These are phyloP conservation scores for Xylaria nigripes DNA, from an alignment of 495 filamentous ascomycete genomes.

Conservation along the genomic window DNA sequence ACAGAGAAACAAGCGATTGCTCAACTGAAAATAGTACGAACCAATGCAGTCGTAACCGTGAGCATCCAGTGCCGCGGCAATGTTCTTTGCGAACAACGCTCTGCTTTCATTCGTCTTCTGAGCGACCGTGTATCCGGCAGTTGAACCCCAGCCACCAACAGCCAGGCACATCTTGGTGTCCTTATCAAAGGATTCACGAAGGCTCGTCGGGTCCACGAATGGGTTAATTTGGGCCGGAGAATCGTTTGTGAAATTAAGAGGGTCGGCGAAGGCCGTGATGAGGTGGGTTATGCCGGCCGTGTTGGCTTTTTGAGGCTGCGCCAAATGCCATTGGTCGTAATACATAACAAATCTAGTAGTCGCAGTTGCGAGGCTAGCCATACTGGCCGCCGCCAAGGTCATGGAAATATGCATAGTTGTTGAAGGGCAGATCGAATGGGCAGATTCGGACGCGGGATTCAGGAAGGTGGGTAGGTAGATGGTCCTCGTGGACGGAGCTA, in stretches of 20 bases:
- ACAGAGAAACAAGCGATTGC: background rate
- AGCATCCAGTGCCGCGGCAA: slow-evolving; percentile 42
- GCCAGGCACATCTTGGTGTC: slow-evolving; percentile 53
- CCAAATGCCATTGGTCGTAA: slow-evolving; percentile 30
- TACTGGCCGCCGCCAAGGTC: slow-evolving; percentile 8
- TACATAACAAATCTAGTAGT: slow-evolving; percentile 23
- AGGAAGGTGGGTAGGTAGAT: background rate
- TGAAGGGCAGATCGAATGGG: background rate
- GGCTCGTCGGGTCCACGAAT: slow-evolving; percentile 40
- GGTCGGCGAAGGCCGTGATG: slow-evolving; percentile 50
- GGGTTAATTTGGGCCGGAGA: slow-evolving; percentile 33
- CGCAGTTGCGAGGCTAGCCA: slow-evolving; percentile 9
- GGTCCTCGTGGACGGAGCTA: too few relatives aligned
- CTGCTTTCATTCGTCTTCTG: slow-evolving; percentile 44
- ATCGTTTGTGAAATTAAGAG: slow-evolving; percentile 44
- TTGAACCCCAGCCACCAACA: slow-evolving; percentile 56
- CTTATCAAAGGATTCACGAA: slow-evolving; percentile 45
- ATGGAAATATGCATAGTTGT: slow-evolving; percentile 18
- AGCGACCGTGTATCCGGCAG: slow-evolving; percentile 44
- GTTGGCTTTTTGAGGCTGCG: slow-evolving; percentile 19
- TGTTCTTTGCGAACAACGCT: slow-evolving; percentile 49
- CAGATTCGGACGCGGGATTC: too few relatives aligned
- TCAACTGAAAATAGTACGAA: slow-evolving; percentile 7
- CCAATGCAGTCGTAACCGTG: slow-evolving; percentile 51
- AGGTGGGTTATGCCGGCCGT: slow-evolving; percentile 45